A percentile compares a stretch with the other conserved stretches of the same genome.
Conservation (phyloP, 805 yeast species). For the Jamesozyma gamospora region DNA sequence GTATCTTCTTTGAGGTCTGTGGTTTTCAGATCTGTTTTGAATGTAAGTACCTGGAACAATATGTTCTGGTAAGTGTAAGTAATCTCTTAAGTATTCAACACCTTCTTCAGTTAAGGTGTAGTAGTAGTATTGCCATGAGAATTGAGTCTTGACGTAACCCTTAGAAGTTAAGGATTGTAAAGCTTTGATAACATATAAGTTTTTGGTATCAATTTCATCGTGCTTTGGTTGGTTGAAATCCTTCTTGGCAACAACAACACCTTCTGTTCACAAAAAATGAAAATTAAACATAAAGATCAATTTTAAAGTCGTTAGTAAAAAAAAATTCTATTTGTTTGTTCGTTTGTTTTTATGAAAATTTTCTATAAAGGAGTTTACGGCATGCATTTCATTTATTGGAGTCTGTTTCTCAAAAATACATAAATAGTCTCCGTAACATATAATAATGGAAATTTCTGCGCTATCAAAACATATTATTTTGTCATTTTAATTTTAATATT, state of each 20-base stretch:
- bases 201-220: slow-evolving; percentile 96
- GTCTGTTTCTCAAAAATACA: too few relatives aligned
- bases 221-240: slow-evolving; percentile 96
- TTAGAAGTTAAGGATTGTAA: slow-evolving; percentile 97
- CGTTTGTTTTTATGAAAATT: too few relatives aligned
- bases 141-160: slow-evolving; percentile 99
- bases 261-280: slow-evolving; percentile 48
- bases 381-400: too few relatives aligned
- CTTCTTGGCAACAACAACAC: slow-evolving; percentile 99
- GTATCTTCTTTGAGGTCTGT: slow-evolving; percentile 50
- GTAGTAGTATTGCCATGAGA: slow-evolving; percentile 99
- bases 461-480: too few relatives aligned
- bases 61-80: slow-evolving; percentile 97
- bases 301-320: slow-evolving; percentile 7
- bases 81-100: slow-evolving; percentile 95
- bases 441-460: too few relatives aligned
- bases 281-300: not conserved
- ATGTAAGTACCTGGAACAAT: slow-evolving; percentile 97
- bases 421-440: too few relatives aligned
- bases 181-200: slow-evolving; percentile 97
- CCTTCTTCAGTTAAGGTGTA: slow-evolving; percentile 99
- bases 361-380: too few relatives aligned
- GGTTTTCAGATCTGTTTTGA: slow-evolving; percentile 80
- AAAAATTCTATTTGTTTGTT: not conserved
- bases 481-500: too few relatives aligned